phyloP scores from a whole-genome alignment of 164 flowering plant genomes.

The Chloranthus sessilifolius region DNA sequence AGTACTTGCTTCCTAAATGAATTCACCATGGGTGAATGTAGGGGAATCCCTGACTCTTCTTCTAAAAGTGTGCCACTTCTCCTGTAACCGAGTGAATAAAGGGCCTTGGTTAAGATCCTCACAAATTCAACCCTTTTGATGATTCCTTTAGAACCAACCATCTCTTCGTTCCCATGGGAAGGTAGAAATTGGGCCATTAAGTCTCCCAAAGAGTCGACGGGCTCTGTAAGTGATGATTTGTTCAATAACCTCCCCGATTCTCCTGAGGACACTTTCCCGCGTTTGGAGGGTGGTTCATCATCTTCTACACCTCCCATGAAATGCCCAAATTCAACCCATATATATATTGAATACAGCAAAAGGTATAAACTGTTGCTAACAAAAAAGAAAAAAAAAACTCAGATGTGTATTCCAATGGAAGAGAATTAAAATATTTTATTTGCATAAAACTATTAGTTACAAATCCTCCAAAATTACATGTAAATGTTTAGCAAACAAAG shows the following conservation, averaged over 20 bases:
- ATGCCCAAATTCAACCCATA: slow-evolving; percentile 75
- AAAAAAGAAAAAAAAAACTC: not conserved
- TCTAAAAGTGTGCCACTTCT: slow-evolving; percentile 59
- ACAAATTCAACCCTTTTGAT: slow-evolving; percentile 64
- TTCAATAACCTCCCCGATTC: slow-evolving; percentile 29
- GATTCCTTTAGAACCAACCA: slow-evolving; percentile 55
- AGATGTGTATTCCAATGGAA: not conserved
- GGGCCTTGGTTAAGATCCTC: slow-evolving; percentile 53
- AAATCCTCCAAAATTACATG: not conserved
- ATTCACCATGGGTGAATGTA: slow-evolving; percentile 45
- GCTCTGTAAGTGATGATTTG: slow-evolving; percentile 31
- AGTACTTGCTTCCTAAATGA: slow-evolving; percentile 52
- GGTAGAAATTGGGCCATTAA: slow-evolving; percentile 59
- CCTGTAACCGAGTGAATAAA: slow-evolving; percentile 65
- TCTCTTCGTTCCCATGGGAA: slow-evolving; percentile 50
- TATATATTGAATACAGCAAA: slow-evolving; percentile 13
- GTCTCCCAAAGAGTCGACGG: slow-evolving; percentile 38
- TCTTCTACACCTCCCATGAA: slow-evolving; percentile 94
- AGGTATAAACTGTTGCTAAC: not conserved
- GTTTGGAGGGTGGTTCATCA: slow-evolving; percentile 74
- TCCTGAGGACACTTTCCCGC: slow-evolving; percentile 50
- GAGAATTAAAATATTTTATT: not conserved
- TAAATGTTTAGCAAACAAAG: not conserved
- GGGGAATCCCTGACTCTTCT: slow-evolving; percentile 78
- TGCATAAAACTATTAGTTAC: not conserved